A percentile compares a stretch with the other conserved stretches of the same genome.
phyloP scores from a whole-genome alignment of 78 protist genomes.

The Goniomonas avonlea region DNA sequence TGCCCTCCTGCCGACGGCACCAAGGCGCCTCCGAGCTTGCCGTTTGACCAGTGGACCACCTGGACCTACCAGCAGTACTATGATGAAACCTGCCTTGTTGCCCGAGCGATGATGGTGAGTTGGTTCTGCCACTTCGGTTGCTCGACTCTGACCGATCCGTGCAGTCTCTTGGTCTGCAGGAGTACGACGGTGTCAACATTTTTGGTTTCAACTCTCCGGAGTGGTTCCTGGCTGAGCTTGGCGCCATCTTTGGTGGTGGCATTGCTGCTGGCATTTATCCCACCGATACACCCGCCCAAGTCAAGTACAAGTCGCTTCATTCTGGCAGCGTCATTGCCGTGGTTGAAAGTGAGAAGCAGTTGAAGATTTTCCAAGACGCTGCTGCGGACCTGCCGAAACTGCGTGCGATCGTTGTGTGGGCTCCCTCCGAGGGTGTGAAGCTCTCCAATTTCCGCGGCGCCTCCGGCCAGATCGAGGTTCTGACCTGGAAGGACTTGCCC shows the following conservation, averaged over 20 bases:
- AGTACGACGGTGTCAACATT: conserved; percentile 27
- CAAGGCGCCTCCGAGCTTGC: background rate
- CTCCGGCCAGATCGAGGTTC: background rate
- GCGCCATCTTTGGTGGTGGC: background rate
- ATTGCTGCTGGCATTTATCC: conserved; percentile 13
- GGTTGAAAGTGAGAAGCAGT: background rate
- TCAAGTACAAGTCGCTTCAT: background rate
- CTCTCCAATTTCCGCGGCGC: background rate
- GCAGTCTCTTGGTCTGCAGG: conserved; percentile 6
- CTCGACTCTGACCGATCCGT: background rate
- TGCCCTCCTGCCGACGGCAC: background rate
- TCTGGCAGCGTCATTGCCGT: background rate
- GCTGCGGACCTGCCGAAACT: background rate
- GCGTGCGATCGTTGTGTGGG: background rate
- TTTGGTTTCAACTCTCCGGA: conserved; percentile 16
- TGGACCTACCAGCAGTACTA: background rate
- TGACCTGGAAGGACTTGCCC: background rate
- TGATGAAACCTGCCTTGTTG: background rate
- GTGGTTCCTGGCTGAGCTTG: conserved; percentile 7
- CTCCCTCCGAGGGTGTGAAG: too few species aligned
- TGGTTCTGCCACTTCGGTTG: background rate
- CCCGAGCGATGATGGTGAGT: background rate
- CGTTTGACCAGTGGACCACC: background rate
- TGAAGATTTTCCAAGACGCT: background rate
- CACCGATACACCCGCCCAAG: background rate